A percentile compares a stretch with the other conserved stretches of the same genome.
Evolutionary conservation across 73 alveolate genomes (phyloP).

Genomic region (Paramecium primaurelia): DNA sequence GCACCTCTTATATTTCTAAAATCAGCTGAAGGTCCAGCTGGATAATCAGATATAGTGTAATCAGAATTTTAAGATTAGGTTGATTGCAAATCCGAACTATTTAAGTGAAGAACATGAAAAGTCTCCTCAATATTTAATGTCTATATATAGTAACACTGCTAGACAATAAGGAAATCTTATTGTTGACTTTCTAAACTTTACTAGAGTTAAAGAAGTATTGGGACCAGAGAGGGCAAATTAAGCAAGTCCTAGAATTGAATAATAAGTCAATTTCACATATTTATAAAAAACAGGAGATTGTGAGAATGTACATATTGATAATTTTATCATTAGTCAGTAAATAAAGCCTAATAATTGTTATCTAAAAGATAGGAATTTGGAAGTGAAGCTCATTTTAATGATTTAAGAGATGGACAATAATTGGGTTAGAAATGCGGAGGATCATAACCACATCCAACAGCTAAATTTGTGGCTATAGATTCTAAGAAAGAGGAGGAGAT

Average conservation of each 20-base stretch:
- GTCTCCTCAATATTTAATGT: constrained; percentile 3
- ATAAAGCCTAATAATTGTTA: neutral
- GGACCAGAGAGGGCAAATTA: constrained; percentile 36
- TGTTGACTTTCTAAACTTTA: constrained; percentile 36
- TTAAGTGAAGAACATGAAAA: neutral
- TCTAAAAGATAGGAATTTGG: neutral
- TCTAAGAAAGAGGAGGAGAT: constrained; percentile 58
- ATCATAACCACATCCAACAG: neutral
- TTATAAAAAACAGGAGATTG: neutral
- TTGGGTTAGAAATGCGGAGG: constrained; percentile 2
- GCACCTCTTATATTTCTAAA: constrained; percentile 82
- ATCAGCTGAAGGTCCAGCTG: constrained; percentile 73
- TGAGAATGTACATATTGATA: neutral
- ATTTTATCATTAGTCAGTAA: neutral
- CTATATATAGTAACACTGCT: neutral
- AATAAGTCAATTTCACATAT: neutral
- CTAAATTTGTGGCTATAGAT: constrained; percentile 43
- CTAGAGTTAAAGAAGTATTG: constrained; percentile 9
- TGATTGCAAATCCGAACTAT: neutral
- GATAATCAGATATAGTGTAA: neutral
- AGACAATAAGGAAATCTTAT: neutral
- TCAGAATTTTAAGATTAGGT: neutral
- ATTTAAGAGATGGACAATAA: neutral
- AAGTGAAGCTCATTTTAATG: neutral
- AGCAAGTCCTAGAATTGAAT: constrained; percentile 42